Percentiles rank a stretch among this genome's conserved stretches.
These are phyloP conservation scores for Rosellinia necatrix DNA, from an alignment of 2,329 filamentous ascomycete genomes.

Conservation along the genomic window DNA sequence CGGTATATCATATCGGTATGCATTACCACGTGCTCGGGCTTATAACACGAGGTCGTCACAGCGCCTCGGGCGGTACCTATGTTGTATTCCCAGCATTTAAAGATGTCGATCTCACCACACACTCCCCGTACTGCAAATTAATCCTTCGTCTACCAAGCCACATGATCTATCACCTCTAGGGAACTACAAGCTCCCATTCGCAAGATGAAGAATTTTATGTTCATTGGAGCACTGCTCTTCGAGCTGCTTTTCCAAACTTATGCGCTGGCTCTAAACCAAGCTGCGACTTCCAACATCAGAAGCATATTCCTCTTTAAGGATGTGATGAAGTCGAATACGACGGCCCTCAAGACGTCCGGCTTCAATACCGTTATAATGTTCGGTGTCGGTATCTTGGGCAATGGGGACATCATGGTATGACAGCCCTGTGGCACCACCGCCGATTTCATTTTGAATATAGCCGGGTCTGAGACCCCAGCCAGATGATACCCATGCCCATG, in stretches of 20 bases:
- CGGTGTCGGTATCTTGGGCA: conserved; percentile 47
- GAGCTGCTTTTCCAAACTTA: conserved; percentile 17
- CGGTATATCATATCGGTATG: neutral
- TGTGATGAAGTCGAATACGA: conserved; percentile 50
- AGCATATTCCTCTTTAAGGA: conserved; percentile 49
- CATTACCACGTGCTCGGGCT: neutral
- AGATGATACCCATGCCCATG: too few species aligned
- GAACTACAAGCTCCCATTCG: too few species aligned
- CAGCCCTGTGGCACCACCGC: neutral
- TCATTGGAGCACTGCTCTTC: conserved; percentile 13
- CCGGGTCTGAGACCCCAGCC: too few species aligned
- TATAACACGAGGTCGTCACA: neutral
- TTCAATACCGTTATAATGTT: conserved; percentile 52
- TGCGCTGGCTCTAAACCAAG: conserved; percentile 22
- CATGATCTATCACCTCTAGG: too few species aligned
- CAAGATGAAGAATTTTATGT: conserved; percentile 14
- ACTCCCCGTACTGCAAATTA: too few species aligned
- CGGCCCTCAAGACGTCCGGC: conserved; percentile 46
- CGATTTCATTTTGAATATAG: too few species aligned
- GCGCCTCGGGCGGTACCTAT: neutral
- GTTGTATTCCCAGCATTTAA: neutral
- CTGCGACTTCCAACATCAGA: conserved; percentile 34
- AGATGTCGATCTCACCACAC: conserved; percentile 3
- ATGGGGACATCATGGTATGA: conserved; percentile 47
- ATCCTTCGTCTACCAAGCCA: too few species aligned